Evolutionary conservation across 805 yeast genomes (phyloP), one percentile per base, ranked within the genome.

Genomic region (Monosporozyma yasuniensis): DNA sequence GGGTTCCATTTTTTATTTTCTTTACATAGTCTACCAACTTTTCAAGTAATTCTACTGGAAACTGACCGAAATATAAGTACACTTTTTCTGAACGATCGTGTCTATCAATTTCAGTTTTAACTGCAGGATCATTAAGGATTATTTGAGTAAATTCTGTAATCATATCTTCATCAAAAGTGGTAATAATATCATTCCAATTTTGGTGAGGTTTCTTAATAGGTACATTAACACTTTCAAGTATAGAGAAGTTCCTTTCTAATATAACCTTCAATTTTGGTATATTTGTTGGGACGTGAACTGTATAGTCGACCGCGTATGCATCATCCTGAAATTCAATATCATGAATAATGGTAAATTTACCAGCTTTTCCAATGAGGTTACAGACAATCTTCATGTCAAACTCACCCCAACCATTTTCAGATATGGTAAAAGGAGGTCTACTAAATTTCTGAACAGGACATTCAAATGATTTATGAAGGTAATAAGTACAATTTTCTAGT

Each of bases 381-480:
- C 91, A 73, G 4, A 82, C 74, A 52, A 93, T 81, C 25, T 84
- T 84, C 65, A 91, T 75, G 61, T 87, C 96, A 62, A 91, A 91
- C 61, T 90, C 97, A 61, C 98, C 99, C 98, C 98, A 91, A 44
- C 98, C 99, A 67, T 84, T 79, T 67, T 91, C 98, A 60, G 81
- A 84, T 48, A 91, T 78, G 58, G 69, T 74, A 71, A 89, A 91
- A 8, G 98, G 98, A 5, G 87, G 78, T 62, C 79, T 77, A 61
- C 81, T 84, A 60, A 86, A 58, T 19, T 81, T 72, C 63, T 96
- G 77, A 49, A 77, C 79, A 2, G 97, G 97, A 63, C 87, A 84
- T 48, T 77, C 79, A 69, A 91, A 91, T 8, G 97, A 88, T 42
- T 96, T 96, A 72, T 91, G 99, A 53, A 93, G 76, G 54, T 86